phyloP scores from a whole-genome alignment of 169 alveolate genomes.

The Sarcocystis neurona region DNA sequence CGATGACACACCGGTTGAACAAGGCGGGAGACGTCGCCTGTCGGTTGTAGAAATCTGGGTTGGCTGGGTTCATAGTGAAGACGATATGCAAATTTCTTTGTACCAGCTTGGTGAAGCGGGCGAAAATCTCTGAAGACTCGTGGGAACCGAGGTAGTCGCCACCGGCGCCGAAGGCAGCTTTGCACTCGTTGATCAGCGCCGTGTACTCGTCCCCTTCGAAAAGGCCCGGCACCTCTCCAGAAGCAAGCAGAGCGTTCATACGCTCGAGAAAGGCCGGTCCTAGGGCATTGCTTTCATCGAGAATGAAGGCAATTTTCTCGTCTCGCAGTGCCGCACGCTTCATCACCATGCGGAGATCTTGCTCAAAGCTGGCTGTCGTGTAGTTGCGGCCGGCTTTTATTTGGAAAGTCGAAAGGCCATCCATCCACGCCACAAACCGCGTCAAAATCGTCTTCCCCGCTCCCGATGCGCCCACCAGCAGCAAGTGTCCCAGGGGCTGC shows the following conservation, averaged over 20 bases:
- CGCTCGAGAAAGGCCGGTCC: conserved; percentile 98
- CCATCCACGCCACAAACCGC: conserved; percentile 95
- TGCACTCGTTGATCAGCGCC: conserved; percentile 90
- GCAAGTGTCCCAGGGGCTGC: conserved; percentile 97
- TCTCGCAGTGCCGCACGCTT: conserved; percentile 96
- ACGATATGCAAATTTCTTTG: conserved; percentile 96
- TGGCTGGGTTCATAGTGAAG: conserved; percentile 99
- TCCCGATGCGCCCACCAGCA: conserved; percentile 95
- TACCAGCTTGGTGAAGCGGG: conserved; percentile 93
- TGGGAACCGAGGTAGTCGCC: conserved; percentile 55
- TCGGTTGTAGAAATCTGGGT: conserved; percentile 96
- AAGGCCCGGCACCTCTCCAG: conserved; percentile 99
- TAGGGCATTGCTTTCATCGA: conserved; percentile 96
- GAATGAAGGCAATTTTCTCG: conserved; percentile 95
- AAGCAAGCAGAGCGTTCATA: conserved; percentile 98
- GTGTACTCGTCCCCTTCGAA: conserved; percentile 97
- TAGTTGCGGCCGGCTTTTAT: conserved; percentile 96
- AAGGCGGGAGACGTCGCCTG: conserved; percentile 96
- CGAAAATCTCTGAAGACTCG: conserved; percentile 89
- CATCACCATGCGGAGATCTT: conserved; percentile 95
- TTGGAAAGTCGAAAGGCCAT: conserved; percentile 93
- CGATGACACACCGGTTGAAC: conserved; percentile 97
- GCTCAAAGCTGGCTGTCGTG: conserved; percentile 90
- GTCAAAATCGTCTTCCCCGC: conserved; percentile 95
- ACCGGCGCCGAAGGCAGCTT: conserved; percentile 78